phyloP scores from a whole-genome alignment of 495 filamentous ascomycete species.

The Talaromyces stipitatus region DNA sequence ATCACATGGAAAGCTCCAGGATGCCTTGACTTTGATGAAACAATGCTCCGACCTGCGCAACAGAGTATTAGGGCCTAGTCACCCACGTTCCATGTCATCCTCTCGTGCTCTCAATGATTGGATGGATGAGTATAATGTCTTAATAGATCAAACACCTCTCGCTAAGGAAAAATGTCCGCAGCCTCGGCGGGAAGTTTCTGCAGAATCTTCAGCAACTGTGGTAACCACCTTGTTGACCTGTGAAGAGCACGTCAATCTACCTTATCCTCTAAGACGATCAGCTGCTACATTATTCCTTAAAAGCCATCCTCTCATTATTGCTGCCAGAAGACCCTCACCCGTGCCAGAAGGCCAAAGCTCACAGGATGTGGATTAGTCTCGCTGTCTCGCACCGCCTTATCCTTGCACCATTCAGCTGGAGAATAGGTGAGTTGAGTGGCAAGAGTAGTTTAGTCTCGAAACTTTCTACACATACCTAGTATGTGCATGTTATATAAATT shows the following conservation, averaged over 20 bases:
- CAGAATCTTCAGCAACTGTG: not conserved
- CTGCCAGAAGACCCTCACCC: no score
- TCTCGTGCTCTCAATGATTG: constrained; percentile 3
- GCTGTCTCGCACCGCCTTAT: not conserved
- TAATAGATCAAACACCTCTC: no score
- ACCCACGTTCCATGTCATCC: constrained; percentile 7
- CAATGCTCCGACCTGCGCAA: constrained; percentile 4
- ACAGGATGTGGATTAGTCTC: not conserved
- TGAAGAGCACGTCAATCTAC: not conserved
- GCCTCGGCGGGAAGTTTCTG: not conserved
- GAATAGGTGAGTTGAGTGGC: no score
- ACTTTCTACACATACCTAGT: no score
- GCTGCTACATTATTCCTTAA: not conserved
- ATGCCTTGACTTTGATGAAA: constrained; percentile 4
- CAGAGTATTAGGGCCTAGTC: constrained; percentile 6
- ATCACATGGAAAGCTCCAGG: no score
- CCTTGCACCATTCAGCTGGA: no score
- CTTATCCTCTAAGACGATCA: no score
- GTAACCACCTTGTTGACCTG: not conserved
- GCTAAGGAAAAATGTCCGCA: not conserved
- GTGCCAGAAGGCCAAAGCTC: not conserved
- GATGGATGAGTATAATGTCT: no score
- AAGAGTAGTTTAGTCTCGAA: no score
- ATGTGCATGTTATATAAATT: no score
- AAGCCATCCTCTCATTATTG: not conserved